Evolutionary conservation across 345 rosid species (phyloP).

Genomic region (Salix koriyanagi): DNA sequence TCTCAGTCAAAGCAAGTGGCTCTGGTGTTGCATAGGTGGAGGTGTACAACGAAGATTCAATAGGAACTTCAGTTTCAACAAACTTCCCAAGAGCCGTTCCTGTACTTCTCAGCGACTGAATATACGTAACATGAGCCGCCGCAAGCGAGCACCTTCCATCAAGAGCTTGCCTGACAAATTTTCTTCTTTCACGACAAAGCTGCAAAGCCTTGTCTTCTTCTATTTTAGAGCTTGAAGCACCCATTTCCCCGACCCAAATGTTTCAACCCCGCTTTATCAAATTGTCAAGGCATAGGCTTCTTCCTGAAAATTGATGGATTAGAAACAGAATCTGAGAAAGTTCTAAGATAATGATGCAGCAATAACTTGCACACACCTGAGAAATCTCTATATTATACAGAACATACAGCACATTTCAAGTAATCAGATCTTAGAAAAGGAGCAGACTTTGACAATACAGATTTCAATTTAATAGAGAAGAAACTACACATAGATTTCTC

Average conservation of each 20-base stretch:
- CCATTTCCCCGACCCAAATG: slow-evolving; percentile 40
- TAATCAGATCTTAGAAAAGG: background rate
- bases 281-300: slow-evolving; percentile 14
- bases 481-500: background rate
- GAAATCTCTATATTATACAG: background rate
- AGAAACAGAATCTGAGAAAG: background rate
- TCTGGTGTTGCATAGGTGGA: slow-evolving; percentile 78
- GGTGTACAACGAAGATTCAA: slow-evolving; percentile 71
- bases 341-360: background rate
- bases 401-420: background rate
- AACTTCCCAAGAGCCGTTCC: slow-evolving; percentile 73
- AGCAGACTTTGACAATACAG: background rate
- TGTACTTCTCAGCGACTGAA: slow-evolving; percentile 63
- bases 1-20: slow-evolving; percentile 55
- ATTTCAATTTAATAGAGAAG: background rate
- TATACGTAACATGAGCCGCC: slow-evolving; percentile 65
- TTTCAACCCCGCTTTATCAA: background rate
- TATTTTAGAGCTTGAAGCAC: slow-evolving; percentile 58
- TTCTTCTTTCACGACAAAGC: slow-evolving; percentile 87
- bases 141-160: slow-evolving; percentile 89
- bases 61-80: slow-evolving; percentile 71
- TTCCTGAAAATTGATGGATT: slow-evolving; percentile 23
- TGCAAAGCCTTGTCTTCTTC: slow-evolving; percentile 86
- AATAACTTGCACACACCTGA: background rate
- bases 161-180: slow-evolving; percentile 77